Evolutionary conservation across 768 basidiomycete genomes (phyloP), one percentile per base, ranked within the genome.

Genomic region (Leccinum variicolor): DNA sequence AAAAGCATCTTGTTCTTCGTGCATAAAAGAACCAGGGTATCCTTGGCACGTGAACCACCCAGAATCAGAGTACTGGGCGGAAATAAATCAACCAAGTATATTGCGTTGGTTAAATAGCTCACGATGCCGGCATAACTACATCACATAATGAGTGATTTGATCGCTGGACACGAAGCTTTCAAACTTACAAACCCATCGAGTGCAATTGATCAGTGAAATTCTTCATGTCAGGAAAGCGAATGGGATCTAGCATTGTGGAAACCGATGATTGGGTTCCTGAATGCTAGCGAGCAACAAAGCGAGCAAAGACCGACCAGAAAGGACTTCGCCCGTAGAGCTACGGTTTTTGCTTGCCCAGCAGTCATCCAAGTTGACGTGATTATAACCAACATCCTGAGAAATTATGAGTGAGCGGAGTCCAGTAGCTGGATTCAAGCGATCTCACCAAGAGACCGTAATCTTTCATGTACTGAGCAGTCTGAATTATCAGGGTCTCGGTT

Each of bases 41-140:
- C 77, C 63, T 26, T 76, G 74, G 60, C 85, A 87, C 6, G 85
- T 87, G 62, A 79, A 83, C 85, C 84, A 86, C 15, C 85, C 85
- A 0, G 85, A 82, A 67, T 86, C 84, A 57, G 84, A 81, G 58
- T 87, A 87, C 85, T 85, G 28, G 10, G 43, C 7, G 14, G 28
- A 51, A 33, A 52, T 33, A 6, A 43, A 36, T 49, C 17, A 41
- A 36, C 36, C 31, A 26, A 10, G 21, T 14, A 33, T 47, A 0
- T 43, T 31, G 14, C 39, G 15, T 50, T 19, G 31, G 31, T 33
- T 21, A 1, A 15, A 39, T 15, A 26, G 68, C 80, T 62, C 62
- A 86, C 84, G 45, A 86, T 85, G 8, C 85, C 84, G n/a, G 83
- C 79, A 73, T 79, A 75, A 28, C 84, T 84, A 50, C 25, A 53